These are phyloP conservation scores for Xylariaceae sp. DNA, from an alignment of 2,329 filamentous ascomycete species.

Conservation along the genomic window DNA sequence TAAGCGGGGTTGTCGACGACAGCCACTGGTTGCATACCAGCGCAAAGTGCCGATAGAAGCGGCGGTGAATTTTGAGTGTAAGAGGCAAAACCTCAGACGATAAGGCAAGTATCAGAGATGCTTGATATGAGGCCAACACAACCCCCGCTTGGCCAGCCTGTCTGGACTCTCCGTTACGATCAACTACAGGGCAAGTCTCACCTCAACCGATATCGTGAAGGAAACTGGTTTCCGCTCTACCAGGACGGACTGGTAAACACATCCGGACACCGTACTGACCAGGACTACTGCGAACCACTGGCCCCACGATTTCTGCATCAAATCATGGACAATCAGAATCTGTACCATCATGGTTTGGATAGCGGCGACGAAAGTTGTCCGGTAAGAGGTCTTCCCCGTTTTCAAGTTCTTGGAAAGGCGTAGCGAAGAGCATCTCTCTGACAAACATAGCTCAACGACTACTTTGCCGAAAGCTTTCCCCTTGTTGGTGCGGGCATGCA, in stretches of 20 bases:
- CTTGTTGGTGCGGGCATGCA: constrained; percentile 19
- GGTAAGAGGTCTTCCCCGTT: constrained; percentile 21
- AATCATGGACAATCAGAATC: constrained; percentile 25
- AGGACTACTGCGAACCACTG: constrained; percentile 14
- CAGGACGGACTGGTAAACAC: constrained; percentile 7
- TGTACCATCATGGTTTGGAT: constrained; percentile 23
- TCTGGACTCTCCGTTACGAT: constrained; percentile 10
- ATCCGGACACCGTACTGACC: constrained; percentile 8
- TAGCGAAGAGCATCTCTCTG: constrained; percentile 8
- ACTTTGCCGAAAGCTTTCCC: constrained; percentile 19
- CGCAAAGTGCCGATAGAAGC: constrained; percentile 24
- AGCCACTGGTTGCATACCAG: constrained; percentile 20
- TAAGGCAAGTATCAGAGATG: constrained; percentile 21
- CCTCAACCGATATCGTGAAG: constrained; percentile 16
- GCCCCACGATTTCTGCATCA: constrained; percentile 20
- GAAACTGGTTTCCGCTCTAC: constrained; percentile 11
- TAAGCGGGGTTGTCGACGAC: constrained; percentile 26
- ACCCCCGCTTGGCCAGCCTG: constrained; percentile 11
- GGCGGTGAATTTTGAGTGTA: constrained; percentile 26
- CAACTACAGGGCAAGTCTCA: constrained; percentile 26
- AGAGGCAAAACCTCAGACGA: constrained; percentile 13
- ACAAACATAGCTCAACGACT: constrained; percentile 24
- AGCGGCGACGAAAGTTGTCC: constrained; percentile 25
- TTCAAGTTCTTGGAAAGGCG: not conserved
- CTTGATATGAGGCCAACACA: constrained; percentile 15